Evolutionary conservation across 371 early-diverging fungal genomes (phyloP).

Genomic region (Coemansia sp.): DNA sequence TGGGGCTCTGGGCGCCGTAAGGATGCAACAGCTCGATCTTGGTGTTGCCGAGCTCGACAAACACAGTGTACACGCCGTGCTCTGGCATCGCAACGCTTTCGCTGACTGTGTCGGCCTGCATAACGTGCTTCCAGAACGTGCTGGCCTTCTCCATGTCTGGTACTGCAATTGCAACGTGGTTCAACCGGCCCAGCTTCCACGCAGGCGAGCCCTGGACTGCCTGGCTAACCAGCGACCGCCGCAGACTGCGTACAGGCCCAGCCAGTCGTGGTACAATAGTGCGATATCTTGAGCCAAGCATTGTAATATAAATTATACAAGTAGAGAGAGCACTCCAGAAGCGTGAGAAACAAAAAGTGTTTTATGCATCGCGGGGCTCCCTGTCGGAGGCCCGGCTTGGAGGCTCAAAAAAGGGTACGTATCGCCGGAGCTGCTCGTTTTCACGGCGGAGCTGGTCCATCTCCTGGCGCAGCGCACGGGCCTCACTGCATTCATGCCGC

Average conservation of each 20-base stretch:
- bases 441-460: conserved; percentile 43
- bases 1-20: conserved; percentile 69
- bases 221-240: conserved; percentile 14
- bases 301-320: neutral
- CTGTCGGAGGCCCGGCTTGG: neutral
- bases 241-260: neutral
- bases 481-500: conserved; percentile 32
- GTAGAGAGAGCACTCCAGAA: neutral
- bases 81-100: conserved; percentile 68
- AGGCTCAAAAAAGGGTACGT: conserved; percentile 32
- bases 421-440: conserved; percentile 38
- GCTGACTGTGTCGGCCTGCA: conserved; percentile 65
- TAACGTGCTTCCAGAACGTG: conserved; percentile 64
- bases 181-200: conserved; percentile 62
- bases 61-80: conserved; percentile 81
- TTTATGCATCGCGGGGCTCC: neutral
- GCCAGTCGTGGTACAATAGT: neutral
- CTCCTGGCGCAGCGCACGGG: conserved; percentile 32
- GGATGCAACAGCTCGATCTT: conserved; percentile 79
- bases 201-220: conserved; percentile 20
- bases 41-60: conserved; percentile 77
- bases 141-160: conserved; percentile 66
- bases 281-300: neutral
- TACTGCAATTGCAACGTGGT: conserved; percentile 81
- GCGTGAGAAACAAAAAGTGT: too few relatives aligned